Percentiles rank a stretch among this genome's conserved stretches.
Conservation (phyloP, 768 basidiomycete species). For the Pisolithus sp. region DNA sequence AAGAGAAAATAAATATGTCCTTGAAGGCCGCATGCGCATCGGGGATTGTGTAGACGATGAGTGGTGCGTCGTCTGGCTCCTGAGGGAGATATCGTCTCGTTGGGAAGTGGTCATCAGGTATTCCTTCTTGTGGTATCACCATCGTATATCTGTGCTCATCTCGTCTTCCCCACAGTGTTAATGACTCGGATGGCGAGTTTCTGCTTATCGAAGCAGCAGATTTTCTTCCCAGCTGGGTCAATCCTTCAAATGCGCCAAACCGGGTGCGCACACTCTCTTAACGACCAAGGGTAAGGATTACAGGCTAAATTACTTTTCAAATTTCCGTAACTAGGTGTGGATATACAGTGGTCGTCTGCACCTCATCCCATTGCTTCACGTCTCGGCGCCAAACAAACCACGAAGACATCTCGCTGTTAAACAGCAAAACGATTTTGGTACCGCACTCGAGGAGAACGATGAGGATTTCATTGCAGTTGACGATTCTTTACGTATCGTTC, state of each 20-base stretch:
- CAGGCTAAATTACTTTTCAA: constrained; percentile 23
- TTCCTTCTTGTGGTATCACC: background rate
- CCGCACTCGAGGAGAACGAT: constrained; percentile 35
- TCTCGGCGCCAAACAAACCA: constrained; percentile 60
- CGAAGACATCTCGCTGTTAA: constrained; percentile 30
- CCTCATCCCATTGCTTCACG: constrained; percentile 73
- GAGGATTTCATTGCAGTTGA: constrained; percentile 48
- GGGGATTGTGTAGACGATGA: constrained; percentile 98
- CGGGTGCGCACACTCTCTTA: constrained; percentile 59
- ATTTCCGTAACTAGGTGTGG: constrained; percentile 70
- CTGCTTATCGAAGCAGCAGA: constrained; percentile 95
- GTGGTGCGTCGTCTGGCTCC: constrained; percentile 90
- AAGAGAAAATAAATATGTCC: constrained; percentile 39
- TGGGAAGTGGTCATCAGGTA: constrained; percentile 83
- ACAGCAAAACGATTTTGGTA: too few species aligned
- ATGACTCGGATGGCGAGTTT: constrained; percentile 94
- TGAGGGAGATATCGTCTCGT: constrained; percentile 65
- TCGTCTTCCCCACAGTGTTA: constrained; percentile 29
- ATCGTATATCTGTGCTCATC: constrained; percentile 3
- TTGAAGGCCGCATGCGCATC: constrained; percentile 84
- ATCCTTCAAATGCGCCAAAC: constrained; percentile 86
- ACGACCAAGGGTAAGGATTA: constrained; percentile 25
- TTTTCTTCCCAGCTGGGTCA: constrained; percentile 82
- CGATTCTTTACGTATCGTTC: constrained; percentile 61
- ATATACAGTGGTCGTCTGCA: constrained; percentile 78